Percentiles rank a stretch among this genome's conserved stretches.
phyloP scores from a whole-genome alignment of 164 flowering plant genomes.

The Euptelea pleiosperma region DNA sequence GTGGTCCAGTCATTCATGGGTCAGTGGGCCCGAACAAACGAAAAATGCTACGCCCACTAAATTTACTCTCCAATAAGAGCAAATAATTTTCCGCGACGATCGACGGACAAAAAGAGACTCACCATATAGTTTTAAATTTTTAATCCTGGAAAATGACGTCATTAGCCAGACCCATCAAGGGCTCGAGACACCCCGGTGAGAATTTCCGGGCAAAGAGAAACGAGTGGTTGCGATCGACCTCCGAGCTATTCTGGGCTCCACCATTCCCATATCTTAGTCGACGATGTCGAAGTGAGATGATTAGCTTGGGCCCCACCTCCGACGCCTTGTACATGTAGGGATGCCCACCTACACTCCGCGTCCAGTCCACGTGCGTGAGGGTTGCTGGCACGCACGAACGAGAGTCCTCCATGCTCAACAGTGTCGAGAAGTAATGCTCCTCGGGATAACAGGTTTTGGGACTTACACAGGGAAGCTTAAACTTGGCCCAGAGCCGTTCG shows the following conservation, averaged over 20 bases:
- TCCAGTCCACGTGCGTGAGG: constrained; percentile 78
- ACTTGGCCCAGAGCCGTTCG: constrained; percentile 43
- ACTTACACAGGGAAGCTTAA: constrained; percentile 41
- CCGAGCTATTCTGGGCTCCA: constrained; percentile 28
- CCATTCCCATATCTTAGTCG: constrained; percentile 58
- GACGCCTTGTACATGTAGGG: constrained; percentile 48
- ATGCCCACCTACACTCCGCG: constrained; percentile 54
- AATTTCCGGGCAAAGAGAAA: constrained; percentile 62
- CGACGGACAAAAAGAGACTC: no score
- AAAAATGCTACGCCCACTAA: no score
- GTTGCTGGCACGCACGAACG: constrained; percentile 57
- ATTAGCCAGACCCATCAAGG: constrained; percentile 46
- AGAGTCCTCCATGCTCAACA: constrained; percentile 54
- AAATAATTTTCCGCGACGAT: no score
- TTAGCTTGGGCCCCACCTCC: constrained; percentile 52
- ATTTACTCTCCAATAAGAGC: no score
- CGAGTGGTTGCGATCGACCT: constrained; percentile 29
- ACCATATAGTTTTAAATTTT: no score
- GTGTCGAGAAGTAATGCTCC: constrained; percentile 83
- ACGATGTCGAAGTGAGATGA: constrained; percentile 27
- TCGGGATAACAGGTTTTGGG: constrained; percentile 67
- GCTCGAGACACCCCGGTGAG: constrained; percentile 33
- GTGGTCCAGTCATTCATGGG: no score
- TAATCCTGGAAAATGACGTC: constrained; percentile 53
- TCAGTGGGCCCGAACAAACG: no score